Percentiles rank a stretch among this genome's conserved stretches.
phyloP scores from a whole-genome alignment of 1,139 yeast species.

The Saccharomyces hybrid region DNA sequence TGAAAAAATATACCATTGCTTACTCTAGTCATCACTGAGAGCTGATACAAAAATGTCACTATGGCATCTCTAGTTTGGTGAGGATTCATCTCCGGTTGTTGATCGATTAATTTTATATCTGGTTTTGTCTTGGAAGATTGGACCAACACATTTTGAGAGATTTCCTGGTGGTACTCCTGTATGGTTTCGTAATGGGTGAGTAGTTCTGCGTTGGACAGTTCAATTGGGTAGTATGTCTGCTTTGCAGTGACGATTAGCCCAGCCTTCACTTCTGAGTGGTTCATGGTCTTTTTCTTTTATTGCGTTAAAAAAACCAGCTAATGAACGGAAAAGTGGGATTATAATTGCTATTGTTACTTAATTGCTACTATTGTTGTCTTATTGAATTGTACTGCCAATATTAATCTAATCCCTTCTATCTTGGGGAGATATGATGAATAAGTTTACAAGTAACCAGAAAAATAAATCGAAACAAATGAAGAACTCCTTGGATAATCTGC shows the following conservation, averaged over 20 bases:
- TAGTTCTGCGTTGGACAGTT: slow-evolving; percentile 46
- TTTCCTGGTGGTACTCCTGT: slow-evolving; percentile 48
- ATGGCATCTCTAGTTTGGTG: slow-evolving; percentile 55
- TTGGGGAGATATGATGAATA: neutral
- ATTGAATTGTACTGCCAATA: neutral
- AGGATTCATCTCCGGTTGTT: slow-evolving; percentile 96
- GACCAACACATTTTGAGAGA: slow-evolving; percentile 39
- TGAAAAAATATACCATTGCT: slow-evolving; percentile 72
- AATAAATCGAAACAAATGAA: neutral
- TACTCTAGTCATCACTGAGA: slow-evolving; percentile 65
- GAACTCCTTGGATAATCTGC: neutral
- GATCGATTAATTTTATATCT: slow-evolving; percentile 61
- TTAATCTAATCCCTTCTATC: neutral
- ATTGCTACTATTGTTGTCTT: neutral
- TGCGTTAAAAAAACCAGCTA: neutral
- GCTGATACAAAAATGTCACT: slow-evolving; percentile 51
- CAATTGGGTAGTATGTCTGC: slow-evolving; percentile 41
- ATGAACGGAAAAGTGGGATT: neutral
- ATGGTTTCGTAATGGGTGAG: slow-evolving; percentile 41
- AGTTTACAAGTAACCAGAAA: neutral
- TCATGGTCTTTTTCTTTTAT: neutral
- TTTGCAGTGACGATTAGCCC: slow-evolving; percentile 36
- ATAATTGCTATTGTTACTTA: neutral
- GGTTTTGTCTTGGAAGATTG: slow-evolving; percentile 39
- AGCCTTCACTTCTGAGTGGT: slow-evolving; percentile 1